Conservation (phyloP, 2,329 filamentous ascomycete genomes). For the Aspergillus alliaceus region DNA sequence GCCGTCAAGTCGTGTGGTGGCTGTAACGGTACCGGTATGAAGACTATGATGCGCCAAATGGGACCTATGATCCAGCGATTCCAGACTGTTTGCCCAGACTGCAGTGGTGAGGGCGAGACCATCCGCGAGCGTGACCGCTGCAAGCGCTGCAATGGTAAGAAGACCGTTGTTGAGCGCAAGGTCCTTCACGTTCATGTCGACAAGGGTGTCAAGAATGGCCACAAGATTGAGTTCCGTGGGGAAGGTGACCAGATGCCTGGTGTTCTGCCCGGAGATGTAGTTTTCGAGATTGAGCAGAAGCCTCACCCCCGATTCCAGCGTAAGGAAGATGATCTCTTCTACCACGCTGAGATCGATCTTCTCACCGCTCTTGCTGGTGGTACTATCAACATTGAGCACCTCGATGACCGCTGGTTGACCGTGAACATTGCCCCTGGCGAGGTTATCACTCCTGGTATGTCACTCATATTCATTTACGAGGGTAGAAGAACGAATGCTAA, state of each 20-base stretch:
- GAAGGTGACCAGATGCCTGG: conserved; percentile 96
- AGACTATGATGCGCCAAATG: conserved; percentile 99
- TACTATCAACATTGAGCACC: conserved; percentile 87
- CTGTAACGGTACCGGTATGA: conserved; percentile 95
- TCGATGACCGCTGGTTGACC: conserved; percentile 94
- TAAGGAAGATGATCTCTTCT: conserved; percentile 94
- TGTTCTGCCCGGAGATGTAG: conserved; percentile 89
- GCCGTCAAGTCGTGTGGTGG: conserved; percentile 90
- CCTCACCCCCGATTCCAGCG: conserved; percentile 94
- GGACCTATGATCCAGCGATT: conserved; percentile 99
- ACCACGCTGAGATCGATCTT: conserved; percentile 92
- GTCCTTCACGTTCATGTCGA: conserved; percentile 98
- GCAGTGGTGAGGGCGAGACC: conserved; percentile 93
- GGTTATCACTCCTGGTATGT: conserved; percentile 85
- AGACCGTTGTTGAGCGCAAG: conserved; percentile 96
- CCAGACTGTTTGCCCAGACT: conserved; percentile 98
- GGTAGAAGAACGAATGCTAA: not conserved
- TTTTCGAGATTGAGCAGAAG: conserved; percentile 99
- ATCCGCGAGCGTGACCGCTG: conserved; percentile 97
- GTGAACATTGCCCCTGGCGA: conserved; percentile 92
- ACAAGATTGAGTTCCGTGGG: conserved; percentile 95
- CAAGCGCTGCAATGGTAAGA: conserved; percentile 96
- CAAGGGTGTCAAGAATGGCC: conserved; percentile 86
- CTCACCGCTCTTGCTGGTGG: conserved; percentile 92
- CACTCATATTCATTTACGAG: not conserved